Evolutionary conservation across 2,329 filamentous ascomycete species (phyloP).

Genomic region (Neonectria neomacrospora): DNA sequence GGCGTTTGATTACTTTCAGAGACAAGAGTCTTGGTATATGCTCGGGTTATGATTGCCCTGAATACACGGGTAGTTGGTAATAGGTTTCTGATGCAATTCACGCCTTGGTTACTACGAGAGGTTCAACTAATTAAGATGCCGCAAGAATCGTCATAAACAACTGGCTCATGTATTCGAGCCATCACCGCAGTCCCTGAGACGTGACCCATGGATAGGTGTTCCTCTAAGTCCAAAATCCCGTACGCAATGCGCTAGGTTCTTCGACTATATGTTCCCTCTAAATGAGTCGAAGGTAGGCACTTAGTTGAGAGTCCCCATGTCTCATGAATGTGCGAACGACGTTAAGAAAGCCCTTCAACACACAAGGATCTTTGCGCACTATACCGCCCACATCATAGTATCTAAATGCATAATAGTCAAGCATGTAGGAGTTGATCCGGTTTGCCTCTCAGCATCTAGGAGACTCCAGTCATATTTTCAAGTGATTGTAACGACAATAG

Average conservation of each 20-base stretch:
- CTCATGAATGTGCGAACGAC: not conserved
- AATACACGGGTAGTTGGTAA: not conserved
- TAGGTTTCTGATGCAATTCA: not conserved
- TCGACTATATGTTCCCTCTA: not conserved
- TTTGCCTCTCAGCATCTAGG: not conserved
- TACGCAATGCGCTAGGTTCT: not conserved
- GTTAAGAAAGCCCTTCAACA: not conserved
- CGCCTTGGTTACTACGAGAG: too few species aligned
- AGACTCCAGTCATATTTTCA: not conserved
- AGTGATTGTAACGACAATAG: too few species aligned
- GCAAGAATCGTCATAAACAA: not conserved
- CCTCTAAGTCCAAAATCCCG: not conserved
- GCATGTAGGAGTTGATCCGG: not conserved
- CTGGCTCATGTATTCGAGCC: not conserved
- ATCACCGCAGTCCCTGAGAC: not conserved
- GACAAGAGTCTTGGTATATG: not conserved
- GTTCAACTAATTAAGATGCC: too few species aligned
- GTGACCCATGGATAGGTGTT: not conserved
- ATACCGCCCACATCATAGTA: not conserved
- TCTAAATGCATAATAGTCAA: not conserved
- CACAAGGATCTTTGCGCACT: not conserved
- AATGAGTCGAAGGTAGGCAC: not conserved
- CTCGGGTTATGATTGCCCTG: too few species aligned
- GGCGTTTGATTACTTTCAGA: conserved; percentile 11
- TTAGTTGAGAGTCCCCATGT: not conserved